Conservation (phyloP, 768 basidiomycete species). For the Pisolithus microcarpus region DNA sequence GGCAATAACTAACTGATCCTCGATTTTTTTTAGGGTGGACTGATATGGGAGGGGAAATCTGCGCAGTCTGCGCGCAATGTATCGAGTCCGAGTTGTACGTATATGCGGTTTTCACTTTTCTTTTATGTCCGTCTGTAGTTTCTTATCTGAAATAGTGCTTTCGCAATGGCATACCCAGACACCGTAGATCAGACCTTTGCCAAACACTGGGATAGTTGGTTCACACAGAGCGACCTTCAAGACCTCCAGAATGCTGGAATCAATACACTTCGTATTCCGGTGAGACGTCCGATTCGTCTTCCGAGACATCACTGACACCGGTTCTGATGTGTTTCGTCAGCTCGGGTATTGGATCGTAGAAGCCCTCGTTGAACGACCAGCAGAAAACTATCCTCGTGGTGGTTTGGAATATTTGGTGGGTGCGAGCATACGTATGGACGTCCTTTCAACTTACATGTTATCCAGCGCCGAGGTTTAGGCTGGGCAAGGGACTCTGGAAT, state of each 20-base stretch:
- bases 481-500: constrained; percentile 61
- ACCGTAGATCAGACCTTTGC: constrained; percentile 54
- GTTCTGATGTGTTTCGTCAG: constrained; percentile 27
- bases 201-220: constrained; percentile 70
- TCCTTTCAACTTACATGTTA: neutral
- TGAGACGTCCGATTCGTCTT: constrained; percentile 24
- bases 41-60: constrained; percentile 64
- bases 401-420: constrained; percentile 59
- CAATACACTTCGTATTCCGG: constrained; percentile 74
- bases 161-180: constrained; percentile 51
- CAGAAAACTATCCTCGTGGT: constrained; percentile 63
- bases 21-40: constrained; percentile 46
- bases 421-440: neutral
- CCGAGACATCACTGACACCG: neutral
- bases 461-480: constrained; percentile 53
- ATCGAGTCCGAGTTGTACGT: constrained; percentile 61
- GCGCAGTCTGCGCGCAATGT: constrained; percentile 53
- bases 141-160: constrained; percentile 34
- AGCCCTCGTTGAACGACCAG: constrained; percentile 51
- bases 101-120: neutral
- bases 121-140: neutral
- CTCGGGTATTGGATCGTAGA: constrained; percentile 83
- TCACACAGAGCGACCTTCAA: constrained; percentile 54
- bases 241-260: constrained; percentile 48
- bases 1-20: neutral